Evolutionary conservation across 306 rosid genomes (phyloP).

Genomic region (Rosa persica): DNA sequence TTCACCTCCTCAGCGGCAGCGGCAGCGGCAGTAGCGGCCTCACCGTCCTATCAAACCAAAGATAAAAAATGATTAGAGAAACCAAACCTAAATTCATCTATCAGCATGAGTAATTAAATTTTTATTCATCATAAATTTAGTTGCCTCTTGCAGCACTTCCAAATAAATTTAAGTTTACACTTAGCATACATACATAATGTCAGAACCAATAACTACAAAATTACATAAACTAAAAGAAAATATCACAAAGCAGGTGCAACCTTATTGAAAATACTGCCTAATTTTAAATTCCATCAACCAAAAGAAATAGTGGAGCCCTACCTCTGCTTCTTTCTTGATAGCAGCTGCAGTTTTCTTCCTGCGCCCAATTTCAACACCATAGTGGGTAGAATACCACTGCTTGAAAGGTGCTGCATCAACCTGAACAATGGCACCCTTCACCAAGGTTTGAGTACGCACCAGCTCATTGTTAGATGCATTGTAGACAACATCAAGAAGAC

Average conservation of each 20-base stretch:
- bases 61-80: neutral
- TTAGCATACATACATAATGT: neutral
- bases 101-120: neutral
- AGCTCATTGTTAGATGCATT: constrained; percentile 70
- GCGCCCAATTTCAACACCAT: constrained; percentile 62
- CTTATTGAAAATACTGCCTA: neutral
- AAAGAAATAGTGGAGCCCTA: neutral
- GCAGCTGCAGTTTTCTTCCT: constrained; percentile 48
- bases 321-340: constrained; percentile 67
- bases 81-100: neutral
- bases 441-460: constrained; percentile 67
- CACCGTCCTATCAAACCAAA: constrained; percentile 41
- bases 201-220: neutral
- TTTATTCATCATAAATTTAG: neutral
- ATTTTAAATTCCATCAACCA: neutral
- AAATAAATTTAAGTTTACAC: neutral
- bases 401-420: constrained; percentile 73
- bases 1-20: constrained; percentile 49
- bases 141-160: neutral
- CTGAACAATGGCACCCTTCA: constrained; percentile 61
- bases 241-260: neutral
- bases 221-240: neutral
- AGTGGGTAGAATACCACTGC: constrained; percentile 67
- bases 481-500: constrained; percentile 63
- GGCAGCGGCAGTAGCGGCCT: constrained; percentile 24